Base-by-base conservation (phyloP, 139 green algal species). In the Volvox reticuliferus region DNA sequence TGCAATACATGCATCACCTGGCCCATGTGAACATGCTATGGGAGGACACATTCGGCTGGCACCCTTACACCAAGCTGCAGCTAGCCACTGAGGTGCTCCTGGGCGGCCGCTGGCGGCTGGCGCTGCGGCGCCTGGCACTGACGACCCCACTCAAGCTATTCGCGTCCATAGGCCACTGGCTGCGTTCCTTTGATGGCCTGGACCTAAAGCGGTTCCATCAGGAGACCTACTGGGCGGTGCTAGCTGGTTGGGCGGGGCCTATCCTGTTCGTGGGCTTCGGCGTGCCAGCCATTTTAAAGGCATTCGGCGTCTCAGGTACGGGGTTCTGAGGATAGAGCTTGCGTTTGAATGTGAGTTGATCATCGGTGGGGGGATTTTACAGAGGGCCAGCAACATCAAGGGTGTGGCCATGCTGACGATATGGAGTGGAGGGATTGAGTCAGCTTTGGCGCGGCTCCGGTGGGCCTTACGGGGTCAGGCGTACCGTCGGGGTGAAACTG, bases 61-160 rank as follows among this genome's bases (percentile, higher is more conserved):
- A 94, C 85, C 88, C 92, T 1, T 80, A 89, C 18, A 92, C 87
- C 36, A 90, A 92, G 73, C 21, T 71, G n/a, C 36, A 84, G 75
- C 32, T 90, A 50, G 73, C 73, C 1, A 37, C 17, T 21, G 75
- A 68, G 14, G 30, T 90, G 26, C 5, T 90, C 5, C 3, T n/a
- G 86, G 50, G 33, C 55, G 30, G 12, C 12, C n/a, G 35, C 30
- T 84, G 65, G 76, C 50, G 28, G 24, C 36, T 68, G 30, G 17
- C n/a, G 0, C 83, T 88, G 33, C n/a, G 65, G 61, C 87, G 69
- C 18, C 78, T 94, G 22, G 33, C 90, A 1, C 44, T 36, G 18
- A 71, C 89, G 6, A 94, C 92, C 2, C 94, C 94, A 5, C 89
- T 96, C 35, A 93, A 93, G 55, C 92, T 96, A 77, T 62, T 96